Evolutionary conservation across 306 rosid species (phyloP).

Genomic region (Gleditsia sinensis): DNA sequence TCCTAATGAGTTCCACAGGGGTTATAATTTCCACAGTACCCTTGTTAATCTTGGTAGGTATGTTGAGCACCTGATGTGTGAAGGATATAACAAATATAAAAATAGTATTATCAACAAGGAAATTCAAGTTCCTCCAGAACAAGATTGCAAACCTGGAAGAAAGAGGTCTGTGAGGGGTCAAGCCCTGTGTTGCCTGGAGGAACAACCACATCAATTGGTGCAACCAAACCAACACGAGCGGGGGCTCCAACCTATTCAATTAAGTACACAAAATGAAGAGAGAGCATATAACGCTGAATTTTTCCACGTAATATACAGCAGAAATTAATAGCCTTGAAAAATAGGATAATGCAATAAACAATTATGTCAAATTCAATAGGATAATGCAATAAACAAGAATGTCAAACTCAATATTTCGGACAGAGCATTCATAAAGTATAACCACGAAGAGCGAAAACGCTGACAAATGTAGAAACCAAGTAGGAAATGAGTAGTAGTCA

Average conservation of each 20-base stretch:
- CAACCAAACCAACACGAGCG: conserved; percentile 97
- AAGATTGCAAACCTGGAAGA: conserved; percentile 72
- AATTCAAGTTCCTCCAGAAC: not conserved
- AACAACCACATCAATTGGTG: conserved; percentile 92
- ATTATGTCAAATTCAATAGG: not conserved
- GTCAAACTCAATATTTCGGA: not conserved
- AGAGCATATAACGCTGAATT: not conserved
- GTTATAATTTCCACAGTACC: conserved; percentile 73
- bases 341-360: not conserved
- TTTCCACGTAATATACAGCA: not conserved
- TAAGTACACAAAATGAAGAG: conserved; percentile 50
- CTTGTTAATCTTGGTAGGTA: conserved; percentile 73
- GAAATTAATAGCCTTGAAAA: too few species aligned
- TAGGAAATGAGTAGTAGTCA: not conserved
- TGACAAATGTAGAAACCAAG: not conserved
- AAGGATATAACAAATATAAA: not conserved
- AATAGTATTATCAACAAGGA: not conserved
- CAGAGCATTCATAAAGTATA: not conserved
- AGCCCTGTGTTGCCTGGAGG: conserved; percentile 98
- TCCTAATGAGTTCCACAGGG: conserved; percentile 61
- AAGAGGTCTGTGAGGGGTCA: conserved; percentile 94
- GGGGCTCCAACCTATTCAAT: conserved; percentile 84
- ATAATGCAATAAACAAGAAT: not conserved
- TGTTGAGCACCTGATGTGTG: conserved; percentile 53
- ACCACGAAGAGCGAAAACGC: not conserved